Evolutionary conservation across 345 rosid genomes (phyloP).

Genomic region (Arabidopsis suecica): DNA sequence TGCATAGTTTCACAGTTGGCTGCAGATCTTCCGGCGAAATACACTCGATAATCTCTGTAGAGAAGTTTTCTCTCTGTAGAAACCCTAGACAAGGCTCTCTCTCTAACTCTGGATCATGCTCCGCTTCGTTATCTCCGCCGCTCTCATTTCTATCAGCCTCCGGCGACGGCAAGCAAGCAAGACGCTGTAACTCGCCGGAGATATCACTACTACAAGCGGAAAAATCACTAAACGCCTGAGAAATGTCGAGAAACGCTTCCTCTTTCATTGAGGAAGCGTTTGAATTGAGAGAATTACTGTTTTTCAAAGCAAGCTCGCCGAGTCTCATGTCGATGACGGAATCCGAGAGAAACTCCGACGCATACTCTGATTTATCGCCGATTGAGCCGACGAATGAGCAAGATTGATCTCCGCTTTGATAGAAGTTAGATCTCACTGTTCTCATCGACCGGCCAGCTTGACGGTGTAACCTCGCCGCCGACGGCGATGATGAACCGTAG

Average conservation of each 20-base stretch:
- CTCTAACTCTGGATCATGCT: slow-evolving; percentile 44
- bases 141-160: slow-evolving; percentile 40
- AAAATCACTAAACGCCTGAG: slow-evolving; percentile 83
- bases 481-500: slow-evolving; percentile 46
- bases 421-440: slow-evolving; percentile 73
- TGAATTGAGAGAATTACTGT: slow-evolving; percentile 51
- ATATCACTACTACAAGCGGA: slow-evolving; percentile 91
- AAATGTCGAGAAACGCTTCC: slow-evolving; percentile 64
- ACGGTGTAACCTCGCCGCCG: slow-evolving; percentile 59
- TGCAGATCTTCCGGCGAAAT: slow-evolving; percentile 97
- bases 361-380: slow-evolving; percentile 53
- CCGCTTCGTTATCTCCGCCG: slow-evolving; percentile 15
- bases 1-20: slow-evolving; percentile 91
- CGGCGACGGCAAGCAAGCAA: slow-evolving; percentile 71
- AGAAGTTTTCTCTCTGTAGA: slow-evolving; percentile 80
- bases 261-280: slow-evolving; percentile 50
- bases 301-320: slow-evolving; percentile 71
- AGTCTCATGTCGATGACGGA: slow-evolving; percentile 89
- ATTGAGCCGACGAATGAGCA: slow-evolving; percentile 53
- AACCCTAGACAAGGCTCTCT: slow-evolving; percentile 84
- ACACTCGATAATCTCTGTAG: slow-evolving; percentile 90
- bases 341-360: slow-evolving; percentile 78
- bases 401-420: slow-evolving; percentile 52
- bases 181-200: slow-evolving; percentile 92
- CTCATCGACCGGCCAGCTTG: slow-evolving; percentile 89